Percentiles rank a stretch among this genome's conserved stretches.
Evolutionary conservation across 2,329 filamentous ascomycete genomes (phyloP).

Genomic region (Fusarium neocosmosporiellum): DNA sequence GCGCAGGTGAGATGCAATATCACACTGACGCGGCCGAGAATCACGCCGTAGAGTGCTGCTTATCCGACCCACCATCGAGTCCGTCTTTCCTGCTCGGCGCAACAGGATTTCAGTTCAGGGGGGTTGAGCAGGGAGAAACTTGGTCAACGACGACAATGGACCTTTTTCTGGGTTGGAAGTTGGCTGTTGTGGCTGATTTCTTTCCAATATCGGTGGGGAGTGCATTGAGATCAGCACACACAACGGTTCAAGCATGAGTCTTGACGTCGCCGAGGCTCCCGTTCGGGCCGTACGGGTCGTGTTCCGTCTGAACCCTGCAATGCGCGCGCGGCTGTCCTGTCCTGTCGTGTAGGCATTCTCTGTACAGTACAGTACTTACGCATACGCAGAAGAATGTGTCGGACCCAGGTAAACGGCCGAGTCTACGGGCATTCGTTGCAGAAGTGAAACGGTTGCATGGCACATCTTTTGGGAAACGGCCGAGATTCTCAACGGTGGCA

Average conservation of each 20-base stretch:
- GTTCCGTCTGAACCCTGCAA: slow-evolving; percentile 27
- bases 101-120: slow-evolving; percentile 14
- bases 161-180: not conserved
- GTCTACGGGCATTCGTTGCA: not conserved
- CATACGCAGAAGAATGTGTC: slow-evolving; percentile 11
- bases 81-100: not conserved
- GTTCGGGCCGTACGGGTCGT: slow-evolving; percentile 26
- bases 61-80: slow-evolving; percentile 32
- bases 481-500: slow-evolving; percentile 9
- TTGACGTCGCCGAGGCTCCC: slow-evolving; percentile 1
- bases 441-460: slow-evolving; percentile 7
- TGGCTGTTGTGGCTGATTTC: not conserved
- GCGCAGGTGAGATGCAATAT: slow-evolving; percentile 34
- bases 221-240: slow-evolving; percentile 23
- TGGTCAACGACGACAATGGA: not conserved
- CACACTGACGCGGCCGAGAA: slow-evolving; percentile 38
- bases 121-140: slow-evolving; percentile 8
- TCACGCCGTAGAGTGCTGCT: slow-evolving; percentile 37
- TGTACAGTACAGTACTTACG: not conserved
- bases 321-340: not conserved
- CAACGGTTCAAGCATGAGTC: not conserved
- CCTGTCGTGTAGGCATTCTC: not conserved
- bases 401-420: not conserved
- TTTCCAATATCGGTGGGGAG: slow-evolving; percentile 2
- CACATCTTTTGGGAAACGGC: not conserved